Base-by-base conservation (phyloP, 2,329 filamentous ascomycete genomes). In the Podosphaera aphanis region DNA sequence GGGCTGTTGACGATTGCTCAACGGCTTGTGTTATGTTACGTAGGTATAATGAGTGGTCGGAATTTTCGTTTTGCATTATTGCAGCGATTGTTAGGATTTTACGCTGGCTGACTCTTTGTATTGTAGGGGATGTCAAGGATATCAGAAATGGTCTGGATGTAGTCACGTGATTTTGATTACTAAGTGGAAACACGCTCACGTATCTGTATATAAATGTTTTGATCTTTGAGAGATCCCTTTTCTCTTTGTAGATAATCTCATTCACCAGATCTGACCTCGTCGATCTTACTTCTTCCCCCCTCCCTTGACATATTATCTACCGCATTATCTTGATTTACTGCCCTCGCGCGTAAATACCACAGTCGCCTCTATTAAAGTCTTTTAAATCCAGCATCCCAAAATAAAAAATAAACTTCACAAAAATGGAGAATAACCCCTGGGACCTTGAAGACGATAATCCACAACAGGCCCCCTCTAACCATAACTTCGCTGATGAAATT, bases 211-310 rank as follows among this genome's bases (percentile, higher is more conserved):
- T 29, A 29, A 29, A 29, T 29, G 25, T 29, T 29, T 29, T 29
- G 25, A 29, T 29, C 25, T 29, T 29, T 29, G 25, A 29, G 25
- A 29, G 25, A 50, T 45, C 48, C n/a, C n/a, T n/a, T n/a, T n/a
- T n/a, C n/a, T n/a, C n/a, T n/a, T n/a, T n/a, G n/a, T n/a, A n/a
- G n/a, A n/a, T n/a, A n/a, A n/a, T n/a, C n/a, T n/a, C n/a, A n/a
- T n/a, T n/a, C n/a, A n/a, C n/a, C n/a, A n/a, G n/a, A n/a, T n/a
- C n/a, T n/a, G n/a, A n/a, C n/a, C n/a, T n/a, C n/a, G n/a, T n/a
- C n/a, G n/a, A n/a, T n/a, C n/a, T n/a, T n/a, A n/a, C n/a, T n/a
- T n/a, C n/a, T n/a, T n/a, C n/a, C n/a, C n/a, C n/a, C n/a, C n/a
- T n/a, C n/a, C n/a, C n/a, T n/a, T n/a, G n/a, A n/a, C n/a, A n/a